Conservation (phyloP, 257 asterid species). For the Nicotiana obtusifolia region DNA sequence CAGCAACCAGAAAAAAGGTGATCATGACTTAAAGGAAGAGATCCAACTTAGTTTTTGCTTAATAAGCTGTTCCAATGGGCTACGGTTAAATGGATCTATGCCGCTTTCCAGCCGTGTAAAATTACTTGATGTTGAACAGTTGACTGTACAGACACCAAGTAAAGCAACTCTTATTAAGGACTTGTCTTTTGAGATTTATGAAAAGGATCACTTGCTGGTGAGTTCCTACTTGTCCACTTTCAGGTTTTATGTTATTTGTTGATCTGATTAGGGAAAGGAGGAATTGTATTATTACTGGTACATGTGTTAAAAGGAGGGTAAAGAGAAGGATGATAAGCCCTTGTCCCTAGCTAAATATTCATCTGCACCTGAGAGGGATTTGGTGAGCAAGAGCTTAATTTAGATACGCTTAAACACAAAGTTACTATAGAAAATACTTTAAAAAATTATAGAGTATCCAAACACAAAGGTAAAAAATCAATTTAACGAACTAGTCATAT, state of each 20-base stretch:
- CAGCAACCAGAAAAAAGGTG: conserved; percentile 23
- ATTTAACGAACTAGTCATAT: background rate
- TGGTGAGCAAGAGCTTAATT: background rate
- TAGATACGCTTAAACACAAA: background rate
- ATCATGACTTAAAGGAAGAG: conserved; percentile 38
- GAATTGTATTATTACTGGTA: background rate
- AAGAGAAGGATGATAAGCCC: background rate
- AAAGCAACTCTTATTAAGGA: conserved; percentile 59
- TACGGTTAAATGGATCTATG: conserved; percentile 47
- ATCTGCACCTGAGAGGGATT: background rate
- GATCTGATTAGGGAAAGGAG: conserved; percentile 2
- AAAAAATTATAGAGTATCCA: background rate
- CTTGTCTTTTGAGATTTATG: conserved; percentile 62
- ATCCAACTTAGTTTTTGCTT: conserved; percentile 40
- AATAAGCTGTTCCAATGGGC: conserved; percentile 16
- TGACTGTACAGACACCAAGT: conserved; percentile 77
- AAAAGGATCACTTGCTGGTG: conserved; percentile 74
- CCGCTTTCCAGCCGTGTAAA: conserved; percentile 27
- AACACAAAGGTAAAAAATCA: background rate
- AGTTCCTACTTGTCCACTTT: conserved; percentile 19
- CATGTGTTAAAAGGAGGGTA: background rate
- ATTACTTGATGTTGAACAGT: conserved; percentile 48
- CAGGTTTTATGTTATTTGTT: conserved; percentile 15
- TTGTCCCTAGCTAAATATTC: background rate
- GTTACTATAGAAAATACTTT: background rate